phyloP scores from a whole-genome alignment of 257 asterid genomes.

The Solanum pinnatisectum region DNA sequence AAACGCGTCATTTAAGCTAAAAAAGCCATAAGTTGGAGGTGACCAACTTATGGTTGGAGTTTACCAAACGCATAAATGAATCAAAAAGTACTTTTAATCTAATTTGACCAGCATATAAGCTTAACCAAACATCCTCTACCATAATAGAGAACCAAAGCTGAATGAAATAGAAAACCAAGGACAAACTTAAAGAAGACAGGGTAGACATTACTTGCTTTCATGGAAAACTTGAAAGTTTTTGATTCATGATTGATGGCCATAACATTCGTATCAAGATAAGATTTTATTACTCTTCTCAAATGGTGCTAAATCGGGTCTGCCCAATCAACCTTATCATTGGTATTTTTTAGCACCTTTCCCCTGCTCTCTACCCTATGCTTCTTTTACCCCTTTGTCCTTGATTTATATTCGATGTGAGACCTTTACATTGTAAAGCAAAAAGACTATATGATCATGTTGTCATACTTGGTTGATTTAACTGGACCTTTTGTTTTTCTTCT shows the following conservation, averaged over 20 bases:
- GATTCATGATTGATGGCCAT: neutral
- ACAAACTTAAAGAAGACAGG: neutral
- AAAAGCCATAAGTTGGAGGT: neutral
- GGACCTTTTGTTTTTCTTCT: neutral
- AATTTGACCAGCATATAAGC: neutral
- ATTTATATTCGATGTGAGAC: neutral
- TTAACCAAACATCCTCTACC: neutral
- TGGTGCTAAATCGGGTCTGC: neutral
- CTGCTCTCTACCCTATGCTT: neutral
- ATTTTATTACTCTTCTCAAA: neutral
- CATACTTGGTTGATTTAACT: neutral
- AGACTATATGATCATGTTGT: neutral
- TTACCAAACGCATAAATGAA: neutral
- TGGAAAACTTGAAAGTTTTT: neutral
- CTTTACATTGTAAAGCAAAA: neutral
- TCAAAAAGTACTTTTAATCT: neutral
- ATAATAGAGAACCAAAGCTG: neutral
- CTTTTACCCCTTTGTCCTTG: neutral
- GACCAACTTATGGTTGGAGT: neutral
- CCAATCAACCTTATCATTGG: neutral
- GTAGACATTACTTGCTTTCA: neutral
- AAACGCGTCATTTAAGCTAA: neutral
- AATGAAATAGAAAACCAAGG: neutral
- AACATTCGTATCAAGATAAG: neutral
- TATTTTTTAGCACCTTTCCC: neutral